A percentile compares a stretch with the other conserved stretches of the same genome.
Conservation (phyloP, 805 yeast species). For the Pichia cephalocereana region DNA sequence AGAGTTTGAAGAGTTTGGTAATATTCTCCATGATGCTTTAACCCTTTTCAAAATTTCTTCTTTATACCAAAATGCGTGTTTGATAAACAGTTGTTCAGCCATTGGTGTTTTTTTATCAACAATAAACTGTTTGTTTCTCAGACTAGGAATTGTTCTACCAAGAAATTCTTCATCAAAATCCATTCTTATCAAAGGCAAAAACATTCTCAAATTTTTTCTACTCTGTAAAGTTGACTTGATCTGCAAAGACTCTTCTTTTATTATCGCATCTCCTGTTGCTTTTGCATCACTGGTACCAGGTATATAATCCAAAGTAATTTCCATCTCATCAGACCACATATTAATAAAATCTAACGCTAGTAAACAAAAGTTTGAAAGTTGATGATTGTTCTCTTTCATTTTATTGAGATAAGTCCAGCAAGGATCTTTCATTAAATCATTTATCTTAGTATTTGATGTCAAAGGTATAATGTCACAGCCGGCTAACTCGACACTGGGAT, state of each 20-base stretch:
- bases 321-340: constrained; percentile 59
- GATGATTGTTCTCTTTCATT: constrained; percentile 24
- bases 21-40: constrained; percentile 55
- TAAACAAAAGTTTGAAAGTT: constrained; percentile 47
- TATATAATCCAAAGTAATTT: constrained; percentile 24
- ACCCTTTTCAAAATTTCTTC: constrained; percentile 51
- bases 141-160: constrained; percentile 56
- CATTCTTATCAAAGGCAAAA: constrained; percentile 62
- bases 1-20: constrained; percentile 19
- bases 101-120: constrained; percentile 44
- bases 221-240: constrained; percentile 15
- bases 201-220: constrained; percentile 37
- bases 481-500: constrained; percentile 64
- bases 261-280: constrained; percentile 9
- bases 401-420: constrained; percentile 26
- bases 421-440: constrained; percentile 15
- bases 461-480: constrained; percentile 69
- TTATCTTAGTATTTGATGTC: constrained; percentile 23
- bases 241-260: constrained; percentile 12
- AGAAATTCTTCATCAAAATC: constrained; percentile 33
- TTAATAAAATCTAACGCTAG: constrained; percentile 72
- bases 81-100: constrained; percentile 47
- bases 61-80: constrained; percentile 75
- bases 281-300: constrained; percentile 16
- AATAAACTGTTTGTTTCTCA: constrained; percentile 62